phyloP scores from a whole-genome alignment of 2,329 filamentous ascomycete genomes.

The Fragosphaeria purpurea region DNA sequence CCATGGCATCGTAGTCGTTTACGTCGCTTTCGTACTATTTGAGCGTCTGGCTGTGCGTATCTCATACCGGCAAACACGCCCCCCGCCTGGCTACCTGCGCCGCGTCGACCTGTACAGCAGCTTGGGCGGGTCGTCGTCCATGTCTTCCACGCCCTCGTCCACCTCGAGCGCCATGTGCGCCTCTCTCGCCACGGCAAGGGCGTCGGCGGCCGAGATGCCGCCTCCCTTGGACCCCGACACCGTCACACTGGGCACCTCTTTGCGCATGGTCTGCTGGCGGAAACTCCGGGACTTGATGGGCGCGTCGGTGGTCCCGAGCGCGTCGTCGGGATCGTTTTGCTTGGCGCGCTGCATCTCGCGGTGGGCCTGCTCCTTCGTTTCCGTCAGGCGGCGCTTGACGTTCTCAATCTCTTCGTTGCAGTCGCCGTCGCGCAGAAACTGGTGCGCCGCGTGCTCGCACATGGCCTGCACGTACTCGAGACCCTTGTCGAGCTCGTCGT shows the following conservation, averaged over 20 bases:
- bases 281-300: constrained; percentile 36
- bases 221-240: constrained; percentile 13
- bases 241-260: constrained; percentile 25
- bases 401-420: constrained; percentile 67
- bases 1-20: not conserved
- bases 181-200: not conserved
- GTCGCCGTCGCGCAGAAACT: constrained; percentile 79
- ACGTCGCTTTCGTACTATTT: not conserved
- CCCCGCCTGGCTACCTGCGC: constrained; percentile 10
- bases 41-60: not conserved
- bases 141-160: constrained; percentile 33
- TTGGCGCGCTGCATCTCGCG: constrained; percentile 48
- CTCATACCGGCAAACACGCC: not conserved
- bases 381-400: constrained; percentile 54
- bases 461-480: constrained; percentile 71
- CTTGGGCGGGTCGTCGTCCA: constrained; percentile 25
- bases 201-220: not conserved
- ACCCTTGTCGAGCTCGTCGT: constrained; percentile 66
- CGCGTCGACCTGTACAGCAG: constrained; percentile 34
- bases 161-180: constrained; percentile 21
- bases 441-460: constrained; percentile 79
- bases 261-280: constrained; percentile 43
- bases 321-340: constrained; percentile 41
- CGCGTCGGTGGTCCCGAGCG: constrained; percentile 27
- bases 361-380: constrained; percentile 51